These are phyloP conservation scores for Rhododendron vialii DNA, from an alignment of 148 eudicot species.

Conservation along the genomic window DNA sequence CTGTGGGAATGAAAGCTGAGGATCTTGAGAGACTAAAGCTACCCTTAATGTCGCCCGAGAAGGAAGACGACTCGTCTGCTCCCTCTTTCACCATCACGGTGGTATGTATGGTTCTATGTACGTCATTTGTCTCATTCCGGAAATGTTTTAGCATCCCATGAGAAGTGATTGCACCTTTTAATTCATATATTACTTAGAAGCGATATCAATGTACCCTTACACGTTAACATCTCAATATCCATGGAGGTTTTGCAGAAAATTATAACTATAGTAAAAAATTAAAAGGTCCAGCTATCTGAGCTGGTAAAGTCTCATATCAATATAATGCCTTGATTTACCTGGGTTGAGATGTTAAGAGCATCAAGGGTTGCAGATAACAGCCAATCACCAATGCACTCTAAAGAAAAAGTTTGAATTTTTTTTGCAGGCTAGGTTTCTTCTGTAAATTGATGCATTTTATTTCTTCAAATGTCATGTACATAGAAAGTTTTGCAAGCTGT, in stretches of 20 bases:
- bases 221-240: neutral
- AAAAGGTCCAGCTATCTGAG: neutral
- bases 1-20: constrained; percentile 79
- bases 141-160: neutral
- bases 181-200: neutral
- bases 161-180: neutral
- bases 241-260: neutral
- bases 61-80: constrained; percentile 58
- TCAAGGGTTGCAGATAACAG: neutral
- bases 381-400: neutral
- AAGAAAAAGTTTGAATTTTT: neutral
- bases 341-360: neutral
- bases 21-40: constrained; percentile 77
- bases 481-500: neutral
- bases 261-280: neutral
- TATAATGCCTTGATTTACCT: neutral
- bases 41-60: constrained; percentile 75
- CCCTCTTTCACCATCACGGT: constrained; percentile 88
- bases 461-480: neutral
- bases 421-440: neutral
- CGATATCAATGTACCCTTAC: neutral
- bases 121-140: neutral
- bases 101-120: constrained; percentile 58
- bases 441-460: neutral
- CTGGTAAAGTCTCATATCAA: neutral